Evolutionary conservation across 306 rosid genomes (phyloP).

Genomic region (Casuarina cunninghamiana): DNA sequence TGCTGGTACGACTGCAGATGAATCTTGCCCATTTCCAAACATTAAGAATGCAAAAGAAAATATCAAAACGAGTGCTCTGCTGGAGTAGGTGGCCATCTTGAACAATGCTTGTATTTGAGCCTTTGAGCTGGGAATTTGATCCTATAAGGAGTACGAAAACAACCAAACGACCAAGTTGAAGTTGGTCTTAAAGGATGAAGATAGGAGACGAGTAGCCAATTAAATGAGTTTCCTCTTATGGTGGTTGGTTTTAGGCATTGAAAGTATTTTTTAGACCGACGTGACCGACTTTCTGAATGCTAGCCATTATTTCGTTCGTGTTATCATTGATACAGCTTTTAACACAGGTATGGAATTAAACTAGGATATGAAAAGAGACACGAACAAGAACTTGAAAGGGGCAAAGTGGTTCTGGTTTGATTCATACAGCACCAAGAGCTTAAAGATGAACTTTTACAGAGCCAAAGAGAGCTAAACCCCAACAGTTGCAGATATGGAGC

Average conservation of each 20-base stretch:
- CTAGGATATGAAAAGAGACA: no score
- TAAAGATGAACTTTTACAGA: no score
- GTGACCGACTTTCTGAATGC: not conserved
- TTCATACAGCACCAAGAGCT: no score
- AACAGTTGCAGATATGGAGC: no score
- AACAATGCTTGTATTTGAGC: constrained; percentile 17
- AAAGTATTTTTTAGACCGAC: not conserved
- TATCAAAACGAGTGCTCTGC: constrained; percentile 43
- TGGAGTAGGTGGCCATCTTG: constrained; percentile 39
- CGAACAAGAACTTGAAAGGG: no score
- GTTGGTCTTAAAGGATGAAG: constrained; percentile 53
- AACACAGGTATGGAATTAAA: no score
- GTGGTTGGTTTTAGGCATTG: constrained; percentile 33
- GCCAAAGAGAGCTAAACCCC: no score
- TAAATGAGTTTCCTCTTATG: constrained; percentile 45
- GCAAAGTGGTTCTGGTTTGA: no score
- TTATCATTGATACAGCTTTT: no score
- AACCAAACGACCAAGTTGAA: constrained; percentile 32
- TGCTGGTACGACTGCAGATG: constrained; percentile 73
- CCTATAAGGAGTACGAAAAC: constrained; percentile 40
- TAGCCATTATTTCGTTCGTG: not conserved
- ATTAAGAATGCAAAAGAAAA: constrained; percentile 37
- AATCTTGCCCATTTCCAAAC: constrained; percentile 60
- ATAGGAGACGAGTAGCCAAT: constrained; percentile 61
- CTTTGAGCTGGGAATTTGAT: constrained; percentile 8